Percentiles rank a stretch among this genome's conserved stretches.
Evolutionary conservation across 768 basidiomycete species (phyloP).

Genomic region (Pleurotus pulmonarius): DNA sequence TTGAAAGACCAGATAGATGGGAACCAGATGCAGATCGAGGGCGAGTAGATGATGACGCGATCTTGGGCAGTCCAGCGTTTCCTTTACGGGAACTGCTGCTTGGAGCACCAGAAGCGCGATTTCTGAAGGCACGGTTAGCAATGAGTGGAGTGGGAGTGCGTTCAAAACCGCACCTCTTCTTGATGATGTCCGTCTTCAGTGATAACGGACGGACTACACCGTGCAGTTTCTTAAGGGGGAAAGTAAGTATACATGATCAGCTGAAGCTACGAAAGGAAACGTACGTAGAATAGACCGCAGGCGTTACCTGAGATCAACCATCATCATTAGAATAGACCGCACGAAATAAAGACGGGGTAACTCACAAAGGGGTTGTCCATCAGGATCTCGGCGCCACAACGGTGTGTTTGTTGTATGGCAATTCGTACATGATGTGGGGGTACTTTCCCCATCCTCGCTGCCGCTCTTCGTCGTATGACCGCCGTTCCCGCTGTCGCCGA

Average conservation of each 20-base stretch:
- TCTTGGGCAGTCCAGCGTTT: constrained; percentile 59
- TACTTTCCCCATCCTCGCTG: constrained; percentile 63
- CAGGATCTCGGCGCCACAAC: constrained; percentile 88
- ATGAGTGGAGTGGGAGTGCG: constrained; percentile 1
- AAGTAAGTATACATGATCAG: constrained; percentile 9
- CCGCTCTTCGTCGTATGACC: constrained; percentile 31
- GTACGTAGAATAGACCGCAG: constrained; percentile 89
- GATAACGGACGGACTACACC: constrained; percentile 92
- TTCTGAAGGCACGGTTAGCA: constrained; percentile 38
- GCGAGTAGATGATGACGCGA: constrained; percentile 69
- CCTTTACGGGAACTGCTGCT: constrained; percentile 65
- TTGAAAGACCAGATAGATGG: constrained; percentile 41
- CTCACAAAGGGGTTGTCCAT: constrained; percentile 88
- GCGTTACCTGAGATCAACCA: constrained; percentile 60
- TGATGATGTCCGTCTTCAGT: constrained; percentile 95
- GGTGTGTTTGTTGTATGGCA: constrained; percentile 96
- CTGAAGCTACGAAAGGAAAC: constrained; percentile 25
- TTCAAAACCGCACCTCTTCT: constrained; percentile 68
- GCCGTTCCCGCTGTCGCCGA: constrained; percentile 28
- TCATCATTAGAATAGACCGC: constrained; percentile 5
- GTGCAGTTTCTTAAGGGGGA: constrained; percentile 73
- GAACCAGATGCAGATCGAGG: constrained; percentile 68
- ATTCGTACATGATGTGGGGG: constrained; percentile 87
- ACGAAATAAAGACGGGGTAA: constrained; percentile 11
- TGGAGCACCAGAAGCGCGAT: constrained; percentile 76